Base-by-base conservation (phyloP, 352 stramenopile genomes). In the Phytophthora pseudosyringae region DNA sequence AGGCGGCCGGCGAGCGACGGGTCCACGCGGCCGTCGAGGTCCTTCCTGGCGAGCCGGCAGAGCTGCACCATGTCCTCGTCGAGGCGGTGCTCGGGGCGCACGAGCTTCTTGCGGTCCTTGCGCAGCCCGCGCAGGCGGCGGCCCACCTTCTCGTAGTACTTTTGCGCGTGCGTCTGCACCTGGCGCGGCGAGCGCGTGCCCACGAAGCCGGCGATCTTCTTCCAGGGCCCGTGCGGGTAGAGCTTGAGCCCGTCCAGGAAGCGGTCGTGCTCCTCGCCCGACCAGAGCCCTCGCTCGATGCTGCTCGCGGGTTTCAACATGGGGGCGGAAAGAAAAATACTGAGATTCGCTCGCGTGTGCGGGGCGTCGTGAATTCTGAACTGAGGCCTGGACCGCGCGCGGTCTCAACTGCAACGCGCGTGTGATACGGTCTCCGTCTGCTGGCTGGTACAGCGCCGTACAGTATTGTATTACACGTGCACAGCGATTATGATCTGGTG, bases 91-190 rank as follows among this genome's bases (percentile, higher is more conserved):
- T 79, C 71, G 16, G 67, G 55, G 4, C 67, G 67, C 58, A 83
- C 59, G 36, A 77, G 64, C 44, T 74, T 74, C 52, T 78, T 81
- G 62, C 69, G 73, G 49, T 79, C 75, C 47, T 81, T 80, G 39
- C 68, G 78, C 7, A 87, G 61, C 1, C 73, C 75, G 0, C 72
- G 73, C 28, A 80, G 54, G 9, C 73, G 73, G 2, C 78, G 70
- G 2, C 59, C 68, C 5, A 83, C 64, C 50, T 86, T 86, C 44
- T 89, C 78, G 55, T 81, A 78, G 69, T 81, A 83, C 51, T 87
- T 88, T 60, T 88, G 78, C 32, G 75, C 75, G 59, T 87, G 78
- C 0, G 81, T 90, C 46, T 86, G 78, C 58, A 83, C 77, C 49
- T 90, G 81, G 4, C 78, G 78, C 12, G 78, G 68, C 21, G 71